Percentiles rank a stretch among this genome's conserved stretches.
These are phyloP conservation scores for Gnomoniopsis sp. DNA, from an alignment of 2,329 filamentous ascomycete species.

Conservation along the genomic window DNA sequence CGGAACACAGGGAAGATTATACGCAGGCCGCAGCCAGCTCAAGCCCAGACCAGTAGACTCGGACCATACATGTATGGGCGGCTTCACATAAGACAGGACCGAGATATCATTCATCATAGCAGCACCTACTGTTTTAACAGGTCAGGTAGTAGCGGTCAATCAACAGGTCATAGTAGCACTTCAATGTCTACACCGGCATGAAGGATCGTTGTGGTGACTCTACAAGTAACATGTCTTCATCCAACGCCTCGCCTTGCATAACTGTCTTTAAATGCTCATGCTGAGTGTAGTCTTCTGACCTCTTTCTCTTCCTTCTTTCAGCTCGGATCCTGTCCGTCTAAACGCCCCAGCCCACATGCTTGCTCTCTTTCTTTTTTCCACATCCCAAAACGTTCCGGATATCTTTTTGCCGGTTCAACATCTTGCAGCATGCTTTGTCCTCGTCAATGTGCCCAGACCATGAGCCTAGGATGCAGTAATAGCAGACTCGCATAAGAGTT, in stretches of 20 bases:
- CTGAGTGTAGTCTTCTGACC: background rate
- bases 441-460: background rate
- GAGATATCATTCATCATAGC: background rate
- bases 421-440: background rate
- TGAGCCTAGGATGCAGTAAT: background rate
- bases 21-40: background rate
- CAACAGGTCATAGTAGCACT: background rate
- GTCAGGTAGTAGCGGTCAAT: no score
- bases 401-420: background rate
- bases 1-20: no score
- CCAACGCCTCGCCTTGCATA: constrained; percentile 14
- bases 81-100: background rate
- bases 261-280: constrained; percentile 8
- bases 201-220: background rate
- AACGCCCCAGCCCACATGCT: background rate
- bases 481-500: background rate
- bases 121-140: no score
- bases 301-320: background rate
- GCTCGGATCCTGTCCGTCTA: background rate
- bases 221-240: constrained; percentile 8
- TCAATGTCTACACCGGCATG: background rate
- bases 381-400: background rate
- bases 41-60: background rate
- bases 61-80: no score
- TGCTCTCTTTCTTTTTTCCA: background rate